These are phyloP conservation scores for Colletotrichum sansevieriae DNA, from an alignment of 2,329 filamentous ascomycete species.

Conservation along the genomic window DNA sequence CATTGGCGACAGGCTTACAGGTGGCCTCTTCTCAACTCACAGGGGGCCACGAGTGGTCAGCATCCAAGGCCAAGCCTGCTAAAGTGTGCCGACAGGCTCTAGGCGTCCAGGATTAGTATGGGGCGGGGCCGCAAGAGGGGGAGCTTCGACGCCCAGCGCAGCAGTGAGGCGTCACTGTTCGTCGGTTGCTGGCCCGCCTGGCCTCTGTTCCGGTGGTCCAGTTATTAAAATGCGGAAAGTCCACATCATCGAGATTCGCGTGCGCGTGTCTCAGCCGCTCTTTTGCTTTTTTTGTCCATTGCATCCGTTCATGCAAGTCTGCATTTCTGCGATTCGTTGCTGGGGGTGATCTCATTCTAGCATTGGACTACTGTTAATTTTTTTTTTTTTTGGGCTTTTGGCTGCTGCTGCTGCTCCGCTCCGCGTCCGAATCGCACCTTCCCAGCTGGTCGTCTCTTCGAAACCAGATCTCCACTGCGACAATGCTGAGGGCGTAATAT, in stretches of 20 bases:
- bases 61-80: constrained; percentile 26
- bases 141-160: constrained; percentile 12
- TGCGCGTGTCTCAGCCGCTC: constrained; percentile 32
- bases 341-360: constrained; percentile 14
- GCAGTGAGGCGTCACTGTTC: constrained; percentile 15
- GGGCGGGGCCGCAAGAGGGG: not conserved
- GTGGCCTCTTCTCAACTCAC: constrained; percentile 36
- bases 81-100: constrained; percentile 27
- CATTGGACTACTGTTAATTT: not conserved
- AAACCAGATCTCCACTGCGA: constrained; percentile 39
- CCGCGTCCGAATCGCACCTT: constrained; percentile 24
- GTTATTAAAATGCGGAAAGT: constrained; percentile 19
- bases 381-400: not conserved
- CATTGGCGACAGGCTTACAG: constrained; percentile 17
- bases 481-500: constrained; percentile 46
- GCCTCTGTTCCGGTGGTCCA: constrained; percentile 14
- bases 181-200: not conserved
- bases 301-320: not conserved
- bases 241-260: constrained; percentile 39
- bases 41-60: constrained; percentile 16
- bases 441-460: constrained; percentile 33
- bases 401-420: too few species aligned
- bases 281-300: constrained; percentile 39
- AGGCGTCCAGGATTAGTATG: constrained; percentile 18
- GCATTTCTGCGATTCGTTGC: constrained; percentile 19